A percentile compares a stretch with the other conserved stretches of the same genome.
These are phyloP conservation scores for Quercus phellos DNA, from an alignment of 331 rosid species.

Conservation along the genomic window DNA sequence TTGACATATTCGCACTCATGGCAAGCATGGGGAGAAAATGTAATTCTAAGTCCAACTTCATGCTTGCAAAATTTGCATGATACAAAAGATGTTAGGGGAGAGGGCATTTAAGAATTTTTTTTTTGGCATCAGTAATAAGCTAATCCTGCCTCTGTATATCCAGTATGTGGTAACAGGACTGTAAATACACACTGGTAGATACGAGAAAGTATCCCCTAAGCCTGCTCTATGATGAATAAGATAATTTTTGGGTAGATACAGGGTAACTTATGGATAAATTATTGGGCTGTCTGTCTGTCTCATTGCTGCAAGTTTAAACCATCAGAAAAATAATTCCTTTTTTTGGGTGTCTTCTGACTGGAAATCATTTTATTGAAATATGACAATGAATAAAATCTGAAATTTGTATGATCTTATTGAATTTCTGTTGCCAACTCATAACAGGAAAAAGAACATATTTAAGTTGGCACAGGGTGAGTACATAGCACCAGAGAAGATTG, in stretches of 20 bases:
- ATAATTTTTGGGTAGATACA: no score
- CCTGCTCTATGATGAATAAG: no score
- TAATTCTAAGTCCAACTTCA: not conserved
- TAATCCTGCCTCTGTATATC: not conserved
- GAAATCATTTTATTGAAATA: not conserved
- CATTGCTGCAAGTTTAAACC: not conserved
- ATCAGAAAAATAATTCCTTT: not conserved
- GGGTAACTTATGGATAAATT: no score
- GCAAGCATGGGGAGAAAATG: not conserved
- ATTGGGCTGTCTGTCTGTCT: not conserved
- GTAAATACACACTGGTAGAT: not conserved
- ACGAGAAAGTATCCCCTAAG: not conserved
- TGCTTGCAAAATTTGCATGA: not conserved
- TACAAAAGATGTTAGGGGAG: not conserved
- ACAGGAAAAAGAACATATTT: slow-evolving; percentile 95
- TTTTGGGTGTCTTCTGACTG: not conserved
- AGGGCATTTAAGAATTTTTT: no score
- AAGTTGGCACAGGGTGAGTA: slow-evolving; percentile 99
- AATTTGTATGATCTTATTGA: not conserved
- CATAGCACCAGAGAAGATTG: slow-evolving; percentile 98
- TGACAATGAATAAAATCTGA: not conserved
- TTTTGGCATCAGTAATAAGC: not conserved
- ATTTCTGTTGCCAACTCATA: slow-evolving; percentile 18
- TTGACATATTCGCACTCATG: not conserved
- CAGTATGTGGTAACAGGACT: not conserved